Percentiles rank a stretch among this genome's conserved stretches.
phyloP scores from a whole-genome alignment of 164 flowering plant genomes.

The Kingdonia uniflora region DNA sequence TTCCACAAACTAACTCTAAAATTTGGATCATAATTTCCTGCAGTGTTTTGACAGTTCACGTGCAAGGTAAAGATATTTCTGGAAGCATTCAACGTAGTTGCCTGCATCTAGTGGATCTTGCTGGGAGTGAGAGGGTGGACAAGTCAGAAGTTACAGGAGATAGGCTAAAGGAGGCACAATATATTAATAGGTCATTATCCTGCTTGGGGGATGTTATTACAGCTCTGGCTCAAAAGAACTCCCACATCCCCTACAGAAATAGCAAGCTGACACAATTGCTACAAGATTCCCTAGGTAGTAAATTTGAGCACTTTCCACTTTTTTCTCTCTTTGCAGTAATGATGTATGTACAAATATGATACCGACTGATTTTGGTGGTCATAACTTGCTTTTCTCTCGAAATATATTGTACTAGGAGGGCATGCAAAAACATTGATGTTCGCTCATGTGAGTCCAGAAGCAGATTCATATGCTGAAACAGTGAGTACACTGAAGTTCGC shows the following conservation, averaged over 20 bases:
- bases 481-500: constrained; percentile 76
- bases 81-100: constrained; percentile 43
- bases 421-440: constrained; percentile 84
- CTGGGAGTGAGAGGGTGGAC: constrained; percentile 81
- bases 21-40: constrained; percentile 1
- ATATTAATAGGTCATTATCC: constrained; percentile 72
- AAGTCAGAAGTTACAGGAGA: constrained; percentile 80
- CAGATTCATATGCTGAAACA: constrained; percentile 62
- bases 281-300: constrained; percentile 82
- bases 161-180: constrained; percentile 72
- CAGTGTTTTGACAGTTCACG: constrained; percentile 55
- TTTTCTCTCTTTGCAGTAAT: too few species aligned
- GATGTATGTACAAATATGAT: not conserved
- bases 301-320: constrained; percentile 1
- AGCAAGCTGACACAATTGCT: constrained; percentile 90
- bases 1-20: too few species aligned
- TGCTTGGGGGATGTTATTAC: constrained; percentile 83
- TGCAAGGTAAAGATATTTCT: constrained; percentile 48
- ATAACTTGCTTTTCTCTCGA: not conserved
- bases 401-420: constrained; percentile 51
- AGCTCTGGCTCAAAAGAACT: constrained; percentile 73
- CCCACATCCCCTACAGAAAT: constrained; percentile 80
- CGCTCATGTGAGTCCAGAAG: constrained; percentile 92
- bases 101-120: constrained; percentile 72
- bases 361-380: too few species aligned